Evolutionary conservation across 495 filamentous ascomycete genomes (phyloP).

Genomic region (Lophium mytilinum): DNA sequence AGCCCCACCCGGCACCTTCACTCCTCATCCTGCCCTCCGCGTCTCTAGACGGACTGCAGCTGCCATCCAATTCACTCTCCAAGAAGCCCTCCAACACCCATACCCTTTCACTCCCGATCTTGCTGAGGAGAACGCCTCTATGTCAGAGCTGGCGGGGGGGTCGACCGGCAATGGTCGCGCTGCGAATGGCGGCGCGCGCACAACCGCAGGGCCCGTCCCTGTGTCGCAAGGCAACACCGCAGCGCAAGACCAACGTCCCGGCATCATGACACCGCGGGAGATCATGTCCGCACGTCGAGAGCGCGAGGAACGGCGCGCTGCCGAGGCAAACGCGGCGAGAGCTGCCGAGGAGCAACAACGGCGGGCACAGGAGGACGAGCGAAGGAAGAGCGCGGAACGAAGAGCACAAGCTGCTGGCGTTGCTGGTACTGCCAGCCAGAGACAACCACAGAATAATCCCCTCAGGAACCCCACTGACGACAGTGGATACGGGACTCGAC

Average conservation of each 20-base stretch:
- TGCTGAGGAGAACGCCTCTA: conserved; percentile 85
- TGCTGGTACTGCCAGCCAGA: conserved; percentile 21
- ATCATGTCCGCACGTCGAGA: conserved; percentile 33
- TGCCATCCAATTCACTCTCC: conserved; percentile 83
- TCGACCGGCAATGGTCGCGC: conserved; percentile 27
- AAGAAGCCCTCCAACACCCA: conserved; percentile 81
- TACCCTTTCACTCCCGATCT: conserved; percentile 76
- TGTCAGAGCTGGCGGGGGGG: conserved; percentile 50
- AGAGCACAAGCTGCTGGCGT: conserved; percentile 31
- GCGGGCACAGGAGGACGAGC: conserved; percentile 26
- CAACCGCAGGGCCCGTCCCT: conserved; percentile 30
- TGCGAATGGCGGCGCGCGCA: conserved; percentile 33
- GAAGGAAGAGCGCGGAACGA: conserved; percentile 32
- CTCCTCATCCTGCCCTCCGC: conserved; percentile 45
- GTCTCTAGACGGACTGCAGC: conserved; percentile 59
- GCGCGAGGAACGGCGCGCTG: conserved; percentile 23
- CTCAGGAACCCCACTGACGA: conserved; percentile 2
- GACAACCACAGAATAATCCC: conserved; percentile 8
- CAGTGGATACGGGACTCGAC: background rate
- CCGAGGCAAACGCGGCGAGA: conserved; percentile 18
- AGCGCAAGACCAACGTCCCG: conserved; percentile 21
- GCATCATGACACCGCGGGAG: conserved; percentile 31
- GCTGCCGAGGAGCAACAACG: conserved; percentile 25
- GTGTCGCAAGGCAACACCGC: conserved; percentile 6
- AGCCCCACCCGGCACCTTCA: conserved; percentile 18